Conservation (phyloP, 257 asterid species). For the Solanum pennellii region DNA sequence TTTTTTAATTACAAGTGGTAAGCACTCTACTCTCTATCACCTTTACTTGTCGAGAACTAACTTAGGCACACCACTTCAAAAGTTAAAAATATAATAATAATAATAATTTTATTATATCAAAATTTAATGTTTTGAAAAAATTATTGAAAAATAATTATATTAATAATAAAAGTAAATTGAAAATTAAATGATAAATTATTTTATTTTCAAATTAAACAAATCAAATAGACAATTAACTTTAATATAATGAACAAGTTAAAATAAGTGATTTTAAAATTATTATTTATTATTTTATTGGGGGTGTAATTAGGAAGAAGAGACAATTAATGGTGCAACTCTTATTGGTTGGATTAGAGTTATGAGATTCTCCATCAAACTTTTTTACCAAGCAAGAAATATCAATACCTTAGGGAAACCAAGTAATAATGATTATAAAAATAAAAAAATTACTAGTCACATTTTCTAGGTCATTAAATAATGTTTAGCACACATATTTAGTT, state of each 20-base stretch:
- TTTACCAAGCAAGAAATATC: not conserved
- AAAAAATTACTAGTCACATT: not conserved
- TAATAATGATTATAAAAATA: not conserved
- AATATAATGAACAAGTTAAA: not conserved
- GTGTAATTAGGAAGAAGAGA: not conserved
- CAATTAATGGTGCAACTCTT: not conserved
- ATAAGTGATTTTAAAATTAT: not conserved
- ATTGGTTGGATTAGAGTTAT: not conserved
- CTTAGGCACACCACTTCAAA: not conserved
- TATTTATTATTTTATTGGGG: not conserved
- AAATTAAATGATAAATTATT: too few relatives aligned
- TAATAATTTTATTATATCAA: not conserved
- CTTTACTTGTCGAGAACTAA: not conserved
- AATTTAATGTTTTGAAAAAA: not conserved
- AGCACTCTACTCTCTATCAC: not conserved
- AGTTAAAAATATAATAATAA: too few relatives aligned
- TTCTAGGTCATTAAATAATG: not conserved
- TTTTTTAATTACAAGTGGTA: not conserved
- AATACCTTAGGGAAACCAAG: not conserved
- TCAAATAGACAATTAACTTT: too few relatives aligned
- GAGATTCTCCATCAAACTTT: not conserved
- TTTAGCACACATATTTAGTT: not conserved
- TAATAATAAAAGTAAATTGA: too few relatives aligned
- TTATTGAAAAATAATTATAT: too few relatives aligned
- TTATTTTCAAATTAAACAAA: too few relatives aligned